phyloP scores from a whole-genome alignment of 2,329 filamentous ascomycete genomes.

The Calonectria henricotiae region DNA sequence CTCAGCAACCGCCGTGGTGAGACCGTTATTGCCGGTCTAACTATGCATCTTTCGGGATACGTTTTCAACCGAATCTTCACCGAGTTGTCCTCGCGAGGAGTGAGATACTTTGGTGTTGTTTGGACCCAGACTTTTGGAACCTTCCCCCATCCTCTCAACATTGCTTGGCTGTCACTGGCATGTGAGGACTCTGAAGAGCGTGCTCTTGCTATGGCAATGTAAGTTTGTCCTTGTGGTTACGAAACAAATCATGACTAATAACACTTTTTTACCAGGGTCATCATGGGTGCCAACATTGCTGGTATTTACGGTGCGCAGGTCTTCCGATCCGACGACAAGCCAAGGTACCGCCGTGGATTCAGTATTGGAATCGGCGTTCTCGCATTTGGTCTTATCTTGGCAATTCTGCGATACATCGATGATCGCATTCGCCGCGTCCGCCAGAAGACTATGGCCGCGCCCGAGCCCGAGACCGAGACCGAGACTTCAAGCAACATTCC shows the following conservation, averaged over 20 bases:
- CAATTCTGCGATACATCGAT: conserved; percentile 63
- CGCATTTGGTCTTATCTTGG: conserved; percentile 61
- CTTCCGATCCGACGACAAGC: conserved; percentile 69
- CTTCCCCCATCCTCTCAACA: conserved; percentile 72
- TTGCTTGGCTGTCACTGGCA: conserved; percentile 73
- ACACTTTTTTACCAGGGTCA: conserved; percentile 59
- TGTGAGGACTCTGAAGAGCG: conserved; percentile 72
- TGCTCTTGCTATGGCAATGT: conserved; percentile 74
- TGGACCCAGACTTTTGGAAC: conserved; percentile 72
- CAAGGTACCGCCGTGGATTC: conserved; percentile 69
- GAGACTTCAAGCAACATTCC: conserved; percentile 31
- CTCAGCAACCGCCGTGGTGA: conserved; percentile 65
- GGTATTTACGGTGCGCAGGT: conserved; percentile 76
- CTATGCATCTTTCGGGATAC: conserved; percentile 67
- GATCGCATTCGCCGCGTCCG: conserved; percentile 54
- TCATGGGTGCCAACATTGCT: conserved; percentile 75
- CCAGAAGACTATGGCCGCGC: conserved; percentile 31
- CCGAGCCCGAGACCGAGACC: conserved; percentile 33
- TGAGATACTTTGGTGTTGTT: conserved; percentile 70
- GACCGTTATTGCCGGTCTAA: conserved; percentile 68
- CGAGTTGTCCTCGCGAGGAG: conserved; percentile 60
- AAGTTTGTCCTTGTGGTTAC: conserved; percentile 40
- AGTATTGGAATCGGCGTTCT: conserved; percentile 64
- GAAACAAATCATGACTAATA: background rate
- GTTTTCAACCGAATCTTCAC: conserved; percentile 71